phyloP scores from a whole-genome alignment of 78 protist genomes.

The Chrysochromulina tobinii region DNA sequence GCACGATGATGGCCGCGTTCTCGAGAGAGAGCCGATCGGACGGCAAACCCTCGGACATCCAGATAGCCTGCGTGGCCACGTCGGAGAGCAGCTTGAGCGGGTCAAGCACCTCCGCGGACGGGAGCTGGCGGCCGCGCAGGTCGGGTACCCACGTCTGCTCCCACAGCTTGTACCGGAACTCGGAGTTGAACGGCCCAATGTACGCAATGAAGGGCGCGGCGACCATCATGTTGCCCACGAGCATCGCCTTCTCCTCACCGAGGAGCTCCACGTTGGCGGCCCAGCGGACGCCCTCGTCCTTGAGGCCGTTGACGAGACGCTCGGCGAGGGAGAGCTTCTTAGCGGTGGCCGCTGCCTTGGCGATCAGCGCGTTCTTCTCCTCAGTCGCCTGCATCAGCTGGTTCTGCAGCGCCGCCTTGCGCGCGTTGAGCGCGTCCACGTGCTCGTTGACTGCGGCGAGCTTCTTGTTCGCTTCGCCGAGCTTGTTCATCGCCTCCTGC shows the following conservation, averaged over 20 bases:
- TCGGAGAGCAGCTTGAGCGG: slow-evolving; percentile 38
- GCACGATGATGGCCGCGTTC: slow-evolving; percentile 72
- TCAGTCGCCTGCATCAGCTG: slow-evolving; percentile 27
- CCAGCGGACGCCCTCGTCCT: slow-evolving; percentile 70
- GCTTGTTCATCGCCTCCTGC: slow-evolving; percentile 54
- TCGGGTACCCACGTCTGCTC: neutral
- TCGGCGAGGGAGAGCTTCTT: slow-evolving; percentile 63
- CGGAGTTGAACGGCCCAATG: slow-evolving; percentile 72
- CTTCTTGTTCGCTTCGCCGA: slow-evolving; percentile 10
- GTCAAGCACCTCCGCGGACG: slow-evolving; percentile 19
- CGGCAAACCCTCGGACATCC: slow-evolving; percentile 87
- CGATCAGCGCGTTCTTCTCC: slow-evolving; percentile 55
- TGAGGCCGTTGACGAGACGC: slow-evolving; percentile 69
- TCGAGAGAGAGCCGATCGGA: slow-evolving; percentile 85
- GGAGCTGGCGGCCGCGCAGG: neutral
- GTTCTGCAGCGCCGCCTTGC: slow-evolving; percentile 32
- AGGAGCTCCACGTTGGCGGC: slow-evolving; percentile 31
- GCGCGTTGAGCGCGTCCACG: slow-evolving; percentile 32
- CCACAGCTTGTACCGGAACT: slow-evolving; percentile 44
- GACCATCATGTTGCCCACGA: slow-evolving; percentile 74
- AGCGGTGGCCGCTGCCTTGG: slow-evolving; percentile 56
- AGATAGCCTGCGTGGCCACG: slow-evolving; percentile 66
- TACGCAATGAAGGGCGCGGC: slow-evolving; percentile 71
- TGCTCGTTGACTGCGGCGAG: slow-evolving; percentile 34
- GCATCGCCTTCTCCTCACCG: neutral